phyloP scores from a whole-genome alignment of 1,139 yeast species.

The Taphrina deformans region DNA sequence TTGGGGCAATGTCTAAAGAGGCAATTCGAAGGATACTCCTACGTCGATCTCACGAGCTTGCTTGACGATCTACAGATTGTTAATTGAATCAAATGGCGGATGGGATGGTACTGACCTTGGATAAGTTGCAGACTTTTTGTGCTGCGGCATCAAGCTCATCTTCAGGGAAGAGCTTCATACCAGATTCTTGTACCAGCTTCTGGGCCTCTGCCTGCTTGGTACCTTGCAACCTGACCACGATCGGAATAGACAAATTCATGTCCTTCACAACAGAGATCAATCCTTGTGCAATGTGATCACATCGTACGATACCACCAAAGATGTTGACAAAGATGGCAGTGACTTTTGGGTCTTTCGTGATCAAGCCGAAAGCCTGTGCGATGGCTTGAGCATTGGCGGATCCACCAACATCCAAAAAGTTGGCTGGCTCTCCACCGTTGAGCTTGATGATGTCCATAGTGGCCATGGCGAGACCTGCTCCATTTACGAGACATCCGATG shows the following conservation, averaged over 20 bases:
- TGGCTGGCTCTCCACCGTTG: constrained; percentile 98
- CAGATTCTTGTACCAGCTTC: constrained; percentile 80
- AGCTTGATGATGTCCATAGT: constrained; percentile 99
- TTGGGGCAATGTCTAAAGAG: constrained; percentile 44
- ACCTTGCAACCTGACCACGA: constrained; percentile 97
- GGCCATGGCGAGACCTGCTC: constrained; percentile 99
- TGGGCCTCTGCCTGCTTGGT: constrained; percentile 90
- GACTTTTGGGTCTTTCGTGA: constrained; percentile 83
- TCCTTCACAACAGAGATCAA: constrained; percentile 89
- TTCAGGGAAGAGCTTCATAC: constrained; percentile 87
- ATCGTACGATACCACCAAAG: constrained; percentile 98
- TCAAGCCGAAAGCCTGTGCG: constrained; percentile 93
- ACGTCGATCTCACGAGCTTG: constrained; percentile 55
- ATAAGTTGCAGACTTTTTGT: constrained; percentile 70
- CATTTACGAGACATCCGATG: constrained; percentile 94
- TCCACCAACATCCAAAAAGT: constrained; percentile 99
- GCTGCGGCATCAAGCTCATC: constrained; percentile 98
- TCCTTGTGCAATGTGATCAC: constrained; percentile 98
- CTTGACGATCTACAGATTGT: constrained; percentile 29
- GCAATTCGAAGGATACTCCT: constrained; percentile 53
- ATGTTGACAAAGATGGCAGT: constrained; percentile 97
- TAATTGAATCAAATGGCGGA: neutral
- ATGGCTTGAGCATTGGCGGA: constrained; percentile 99
- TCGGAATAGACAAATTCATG: constrained; percentile 86
- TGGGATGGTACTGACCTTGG: constrained; percentile 4